These are phyloP conservation scores for Leccinellum luteum DNA, from an alignment of 768 basidiomycete genomes.

Conservation along the genomic window DNA sequence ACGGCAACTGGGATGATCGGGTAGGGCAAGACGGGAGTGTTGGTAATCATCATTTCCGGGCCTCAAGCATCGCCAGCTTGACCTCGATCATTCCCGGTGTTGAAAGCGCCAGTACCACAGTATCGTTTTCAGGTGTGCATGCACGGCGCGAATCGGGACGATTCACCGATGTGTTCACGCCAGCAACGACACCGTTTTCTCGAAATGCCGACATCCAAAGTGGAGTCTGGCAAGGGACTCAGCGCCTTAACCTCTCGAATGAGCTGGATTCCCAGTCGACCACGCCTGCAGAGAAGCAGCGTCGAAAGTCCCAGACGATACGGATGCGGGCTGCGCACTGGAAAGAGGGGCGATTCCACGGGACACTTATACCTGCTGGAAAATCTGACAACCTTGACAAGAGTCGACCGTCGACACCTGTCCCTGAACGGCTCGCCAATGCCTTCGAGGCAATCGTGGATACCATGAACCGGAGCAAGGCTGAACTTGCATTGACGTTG, in stretches of 20 bases:
- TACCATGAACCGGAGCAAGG: constrained; percentile 31
- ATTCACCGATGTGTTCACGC: constrained; percentile 1
- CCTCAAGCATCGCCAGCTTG: constrained; percentile 56
- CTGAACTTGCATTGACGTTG: constrained; percentile 8
- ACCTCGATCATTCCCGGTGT: constrained; percentile 32
- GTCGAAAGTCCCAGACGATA: constrained; percentile 47
- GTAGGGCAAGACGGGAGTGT: constrained; percentile 20
- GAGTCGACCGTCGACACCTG: constrained; percentile 30
- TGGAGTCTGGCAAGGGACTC: constrained; percentile 13
- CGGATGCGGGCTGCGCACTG: constrained; percentile 58
- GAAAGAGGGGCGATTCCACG: constrained; percentile 54
- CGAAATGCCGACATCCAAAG: constrained; percentile 4
- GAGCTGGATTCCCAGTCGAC: constrained; percentile 29
- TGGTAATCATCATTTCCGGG: constrained; percentile 46
- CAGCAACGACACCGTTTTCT: constrained; percentile 2
- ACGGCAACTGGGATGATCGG: constrained; percentile 19
- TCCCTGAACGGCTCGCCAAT: constrained; percentile 41
- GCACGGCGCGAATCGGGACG: background rate
- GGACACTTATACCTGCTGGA: constrained; percentile 28
- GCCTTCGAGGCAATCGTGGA: constrained; percentile 48
- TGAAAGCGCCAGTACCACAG: constrained; percentile 11
- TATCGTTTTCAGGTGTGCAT: constrained; percentile 3
- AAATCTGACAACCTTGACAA: constrained; percentile 13
- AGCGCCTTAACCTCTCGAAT: background rate
- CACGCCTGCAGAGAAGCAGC: constrained; percentile 26